phyloP scores from a whole-genome alignment of 768 basidiomycete species.

The Plicaturopsis crispa region DNA sequence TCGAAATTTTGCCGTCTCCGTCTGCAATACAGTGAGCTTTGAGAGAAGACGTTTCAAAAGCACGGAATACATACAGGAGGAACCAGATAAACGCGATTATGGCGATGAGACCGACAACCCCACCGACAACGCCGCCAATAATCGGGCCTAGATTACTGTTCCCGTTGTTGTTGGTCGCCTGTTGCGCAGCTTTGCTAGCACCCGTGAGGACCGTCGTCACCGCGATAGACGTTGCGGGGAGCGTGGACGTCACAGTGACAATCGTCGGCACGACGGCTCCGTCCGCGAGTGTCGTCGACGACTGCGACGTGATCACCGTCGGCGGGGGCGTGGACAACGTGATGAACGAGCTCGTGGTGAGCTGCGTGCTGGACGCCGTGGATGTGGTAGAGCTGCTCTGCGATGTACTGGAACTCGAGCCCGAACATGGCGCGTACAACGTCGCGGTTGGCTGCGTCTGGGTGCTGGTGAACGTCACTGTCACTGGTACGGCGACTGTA shows the following conservation, averaged over 20 bases:
- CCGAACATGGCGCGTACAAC: constrained; percentile 21
- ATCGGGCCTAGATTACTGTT: constrained; percentile 33
- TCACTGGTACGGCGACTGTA: constrained; percentile 25
- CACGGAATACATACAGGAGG: constrained; percentile 31
- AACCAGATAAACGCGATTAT: constrained; percentile 41
- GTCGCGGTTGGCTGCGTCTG: constrained; percentile 34
- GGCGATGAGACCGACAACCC: constrained; percentile 41
- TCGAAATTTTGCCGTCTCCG: constrained; percentile 40
- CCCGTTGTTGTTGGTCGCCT: constrained; percentile 4
- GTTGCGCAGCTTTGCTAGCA: constrained; percentile 2
- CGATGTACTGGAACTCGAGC: constrained; percentile 6
- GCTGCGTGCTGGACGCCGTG: constrained; percentile 5
- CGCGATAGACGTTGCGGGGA: constrained; percentile 22
- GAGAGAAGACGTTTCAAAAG: constrained; percentile 4
- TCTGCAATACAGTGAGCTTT: constrained; percentile 19
- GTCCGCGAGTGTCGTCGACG: constrained; percentile 30
- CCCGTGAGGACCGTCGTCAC: constrained; percentile 12
- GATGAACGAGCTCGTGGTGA: constrained; percentile 15
- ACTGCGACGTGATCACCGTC: constrained; percentile 19
- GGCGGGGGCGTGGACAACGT: constrained; percentile 24
- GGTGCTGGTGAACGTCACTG: constrained; percentile 26
- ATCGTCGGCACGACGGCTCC: constrained; percentile 29
- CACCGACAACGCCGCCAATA: constrained; percentile 47
- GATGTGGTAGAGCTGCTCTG: constrained; percentile 7
- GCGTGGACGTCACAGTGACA: constrained; percentile 29